Conservation (phyloP, 1,139 yeast genomes). For the Candida sojae region DNA sequence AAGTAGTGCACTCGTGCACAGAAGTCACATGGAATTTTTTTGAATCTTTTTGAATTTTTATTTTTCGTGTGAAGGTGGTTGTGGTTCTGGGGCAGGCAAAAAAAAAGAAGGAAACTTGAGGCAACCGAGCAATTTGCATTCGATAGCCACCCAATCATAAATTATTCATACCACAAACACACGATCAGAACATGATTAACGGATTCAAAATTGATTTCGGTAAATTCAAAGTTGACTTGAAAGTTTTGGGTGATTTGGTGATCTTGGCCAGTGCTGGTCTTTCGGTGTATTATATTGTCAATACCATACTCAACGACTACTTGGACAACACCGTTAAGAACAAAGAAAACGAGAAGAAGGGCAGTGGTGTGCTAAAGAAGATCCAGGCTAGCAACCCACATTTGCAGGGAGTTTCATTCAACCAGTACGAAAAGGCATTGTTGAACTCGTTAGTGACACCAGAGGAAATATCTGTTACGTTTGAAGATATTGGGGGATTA, state of each 20-base stretch:
- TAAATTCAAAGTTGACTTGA: slow-evolving; percentile 52
- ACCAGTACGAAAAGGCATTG: slow-evolving; percentile 76
- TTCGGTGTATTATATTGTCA: slow-evolving; percentile 71
- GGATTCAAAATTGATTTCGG: slow-evolving; percentile 40
- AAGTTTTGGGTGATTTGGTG: slow-evolving; percentile 64
- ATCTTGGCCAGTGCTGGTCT: slow-evolving; percentile 81
- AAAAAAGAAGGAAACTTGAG: background rate
- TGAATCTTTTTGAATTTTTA: too few species aligned
- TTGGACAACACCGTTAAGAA: slow-evolving; percentile 52
- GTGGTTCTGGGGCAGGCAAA: background rate
- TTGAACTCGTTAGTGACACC: slow-evolving; percentile 82
- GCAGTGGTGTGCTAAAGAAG: slow-evolving; percentile 61
- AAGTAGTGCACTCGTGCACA: too few species aligned
- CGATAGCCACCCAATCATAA: background rate
- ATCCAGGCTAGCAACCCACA: slow-evolving; percentile 61
- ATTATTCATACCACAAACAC: background rate
- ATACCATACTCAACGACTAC: slow-evolving; percentile 56
- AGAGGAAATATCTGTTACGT: slow-evolving; percentile 72
- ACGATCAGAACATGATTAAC: slow-evolving; percentile 23
- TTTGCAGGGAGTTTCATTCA: slow-evolving; percentile 54
- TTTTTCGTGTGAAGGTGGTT: too few species aligned
- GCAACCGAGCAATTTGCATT: too few species aligned
- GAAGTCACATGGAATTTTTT: too few species aligned
- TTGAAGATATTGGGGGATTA: slow-evolving; percentile 86
- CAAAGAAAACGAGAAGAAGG: slow-evolving; percentile 68